A percentile compares a stretch with the other conserved stretches of the same genome.
These are phyloP conservation scores for Sclerotiophoma versabilis DNA, from an alignment of 2,329 filamentous ascomycete genomes.

Conservation along the genomic window DNA sequence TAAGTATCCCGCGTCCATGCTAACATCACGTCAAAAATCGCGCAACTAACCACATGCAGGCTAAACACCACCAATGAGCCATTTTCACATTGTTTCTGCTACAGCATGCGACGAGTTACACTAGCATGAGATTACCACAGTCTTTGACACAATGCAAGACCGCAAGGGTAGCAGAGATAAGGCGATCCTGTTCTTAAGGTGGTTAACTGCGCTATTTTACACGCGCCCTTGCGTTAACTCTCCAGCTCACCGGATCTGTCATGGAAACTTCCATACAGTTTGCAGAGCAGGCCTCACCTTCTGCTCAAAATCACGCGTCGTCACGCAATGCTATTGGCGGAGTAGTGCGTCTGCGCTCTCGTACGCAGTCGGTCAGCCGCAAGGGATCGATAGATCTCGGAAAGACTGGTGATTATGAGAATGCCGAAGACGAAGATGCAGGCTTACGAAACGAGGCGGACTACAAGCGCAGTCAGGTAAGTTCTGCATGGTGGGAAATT, in stretches of 20 bases:
- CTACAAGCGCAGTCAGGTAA: conserved; percentile 42
- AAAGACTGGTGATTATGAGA: conserved; percentile 17
- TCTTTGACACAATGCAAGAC: not conserved
- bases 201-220: conserved; percentile 8
- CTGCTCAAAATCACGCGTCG: conserved; percentile 5
- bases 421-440: conserved; percentile 42
- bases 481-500: not conserved
- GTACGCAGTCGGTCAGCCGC: conserved; percentile 1
- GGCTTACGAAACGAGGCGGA: conserved; percentile 40
- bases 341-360: conserved; percentile 13
- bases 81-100: conserved; percentile 1
- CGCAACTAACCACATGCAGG: conserved; percentile 15
- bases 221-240: not conserved
- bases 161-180: not conserved
- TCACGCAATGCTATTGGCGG: conserved; percentile 7
- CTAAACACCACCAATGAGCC: conserved; percentile 8
- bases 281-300: conserved; percentile 1
- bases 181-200: conserved; percentile 3
- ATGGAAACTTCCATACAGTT: conserved; percentile 14
- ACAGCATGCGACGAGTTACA: conserved; percentile 2
- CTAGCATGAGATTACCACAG: not conserved
- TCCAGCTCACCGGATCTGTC: conserved; percentile 5
- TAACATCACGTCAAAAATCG: conserved; percentile 7
- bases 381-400: conserved; percentile 6
- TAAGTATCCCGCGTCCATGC: conserved; percentile 1